Evolutionary conservation across 768 basidiomycete species (phyloP).

Genomic region (Mycena epipterygia): DNA sequence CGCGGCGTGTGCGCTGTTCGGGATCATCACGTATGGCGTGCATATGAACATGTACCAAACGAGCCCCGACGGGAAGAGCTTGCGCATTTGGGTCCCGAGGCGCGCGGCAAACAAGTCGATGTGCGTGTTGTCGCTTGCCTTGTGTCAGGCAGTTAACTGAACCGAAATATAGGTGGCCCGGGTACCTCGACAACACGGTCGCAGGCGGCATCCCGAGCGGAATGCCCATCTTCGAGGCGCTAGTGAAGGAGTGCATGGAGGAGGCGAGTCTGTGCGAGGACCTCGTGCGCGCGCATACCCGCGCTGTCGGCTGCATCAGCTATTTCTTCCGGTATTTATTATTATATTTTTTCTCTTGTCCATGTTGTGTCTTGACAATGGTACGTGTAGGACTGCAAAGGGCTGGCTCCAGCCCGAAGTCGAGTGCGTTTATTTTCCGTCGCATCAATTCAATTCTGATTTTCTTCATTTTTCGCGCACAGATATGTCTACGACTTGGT

Average conservation of each 20-base stretch:
- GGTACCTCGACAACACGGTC: slow-evolving; percentile 89
- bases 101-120: slow-evolving; percentile 91
- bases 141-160: background rate
- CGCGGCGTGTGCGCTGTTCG: slow-evolving; percentile 90
- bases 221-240: slow-evolving; percentile 74
- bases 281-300: slow-evolving; percentile 72
- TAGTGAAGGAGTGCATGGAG: slow-evolving; percentile 94
- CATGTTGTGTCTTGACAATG: too few species aligned
- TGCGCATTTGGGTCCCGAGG: slow-evolving; percentile 90
- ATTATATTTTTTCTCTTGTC: background rate
- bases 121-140: slow-evolving; percentile 70
- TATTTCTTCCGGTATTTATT: slow-evolving; percentile 79
- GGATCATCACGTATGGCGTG: slow-evolving; percentile 91
- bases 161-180: slow-evolving; percentile 73
- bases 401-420: slow-evolving; percentile 93
- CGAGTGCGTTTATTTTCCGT: slow-evolving; percentile 67
- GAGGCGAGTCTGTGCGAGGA: slow-evolving; percentile 86
- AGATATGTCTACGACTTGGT: slow-evolving; percentile 90
- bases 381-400: slow-evolving; percentile 62
- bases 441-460: background rate
- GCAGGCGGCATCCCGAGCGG: slow-evolving; percentile 94
- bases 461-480: background rate
- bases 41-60: slow-evolving; percentile 87
- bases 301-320: slow-evolving; percentile 77
- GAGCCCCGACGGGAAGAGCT: slow-evolving; percentile 44